A percentile compares a stretch with the other conserved stretches of the same genome.
These are phyloP conservation scores for Barnettozyma pratensis DNA, from an alignment of 805 yeast species.

Conservation along the genomic window DNA sequence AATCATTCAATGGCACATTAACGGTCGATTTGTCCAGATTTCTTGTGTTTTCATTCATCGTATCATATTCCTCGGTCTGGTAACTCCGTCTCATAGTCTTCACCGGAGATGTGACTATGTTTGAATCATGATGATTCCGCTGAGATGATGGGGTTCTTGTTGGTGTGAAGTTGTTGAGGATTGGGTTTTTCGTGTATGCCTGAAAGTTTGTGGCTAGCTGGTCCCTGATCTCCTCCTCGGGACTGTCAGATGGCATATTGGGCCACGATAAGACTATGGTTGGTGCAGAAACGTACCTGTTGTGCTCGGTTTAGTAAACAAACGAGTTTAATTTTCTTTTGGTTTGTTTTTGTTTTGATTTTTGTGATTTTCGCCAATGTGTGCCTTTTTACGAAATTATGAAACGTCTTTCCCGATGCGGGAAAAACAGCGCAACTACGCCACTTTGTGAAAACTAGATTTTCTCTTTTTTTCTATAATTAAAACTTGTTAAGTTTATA, in stretches of 20 bases:
- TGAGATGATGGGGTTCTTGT: slow-evolving; percentile 1
- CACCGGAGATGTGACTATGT: slow-evolving; percentile 21
- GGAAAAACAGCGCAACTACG: neutral
- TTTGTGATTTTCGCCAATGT: neutral
- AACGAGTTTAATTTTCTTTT: neutral
- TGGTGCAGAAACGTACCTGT: too few species aligned
- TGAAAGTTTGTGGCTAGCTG: slow-evolving; percentile 12
- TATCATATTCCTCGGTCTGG: slow-evolving; percentile 12
- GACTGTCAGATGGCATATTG: neutral
- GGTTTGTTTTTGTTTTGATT: neutral
- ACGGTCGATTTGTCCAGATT: slow-evolving; percentile 5
- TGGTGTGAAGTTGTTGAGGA: slow-evolving; percentile 22
- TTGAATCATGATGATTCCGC: slow-evolving; percentile 15
- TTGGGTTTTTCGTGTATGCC: slow-evolving; percentile 16
- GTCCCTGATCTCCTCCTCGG: slow-evolving; percentile 6
- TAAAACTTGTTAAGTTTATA: too few species aligned
- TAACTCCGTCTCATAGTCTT: slow-evolving; percentile 15
- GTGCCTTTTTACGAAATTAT: neutral
- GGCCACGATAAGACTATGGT: too few species aligned
- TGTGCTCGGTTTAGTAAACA: neutral
- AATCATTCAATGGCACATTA: slow-evolving; percentile 18
- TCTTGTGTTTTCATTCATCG: slow-evolving; percentile 6
- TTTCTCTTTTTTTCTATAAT: neutral
- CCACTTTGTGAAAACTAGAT: neutral
- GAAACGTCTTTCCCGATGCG: neutral